Evolutionary conservation across 768 basidiomycete species (phyloP).

Genomic region (Trametopsis cervina): DNA sequence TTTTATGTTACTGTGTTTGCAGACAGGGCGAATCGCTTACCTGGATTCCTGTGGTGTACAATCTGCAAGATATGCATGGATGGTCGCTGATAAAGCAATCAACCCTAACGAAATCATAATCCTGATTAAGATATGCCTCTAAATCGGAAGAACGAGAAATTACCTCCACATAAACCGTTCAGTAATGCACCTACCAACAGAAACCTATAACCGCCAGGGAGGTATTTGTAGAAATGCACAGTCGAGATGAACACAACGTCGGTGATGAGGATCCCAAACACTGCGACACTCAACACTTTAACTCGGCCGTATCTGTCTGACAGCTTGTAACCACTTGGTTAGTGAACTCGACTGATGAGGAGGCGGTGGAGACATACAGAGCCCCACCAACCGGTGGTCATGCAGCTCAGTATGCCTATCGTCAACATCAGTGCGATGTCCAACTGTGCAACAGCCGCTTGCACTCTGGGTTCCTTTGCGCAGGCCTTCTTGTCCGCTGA

Average conservation of each 20-base stretch:
- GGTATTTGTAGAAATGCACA: constrained; percentile 42
- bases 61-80: constrained; percentile 70
- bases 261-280: constrained; percentile 51
- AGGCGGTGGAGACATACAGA: constrained; percentile 45
- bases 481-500: not conserved
- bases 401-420: constrained; percentile 66
- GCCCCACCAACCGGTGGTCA: constrained; percentile 87
- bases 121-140: no score
- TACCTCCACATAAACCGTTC: constrained; percentile 71
- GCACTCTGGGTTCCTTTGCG: constrained; percentile 62
- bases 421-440: constrained; percentile 52
- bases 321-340: constrained; percentile 35
- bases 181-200: constrained; percentile 56
- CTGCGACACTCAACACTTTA: constrained; percentile 50
- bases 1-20: no score
- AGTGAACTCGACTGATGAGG: not conserved
- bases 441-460: constrained; percentile 64
- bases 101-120: constrained; percentile 47
- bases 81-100: constrained; percentile 40
- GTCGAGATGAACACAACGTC: constrained; percentile 68
- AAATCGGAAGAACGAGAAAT: no score
- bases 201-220: constrained; percentile 84
- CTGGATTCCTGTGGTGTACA: constrained; percentile 47
- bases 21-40: no score
- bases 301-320: constrained; percentile 77